These are phyloP conservation scores for Ampelomyces quisqualis DNA, from an alignment of 2,329 filamentous ascomycete genomes.

Conservation along the genomic window DNA sequence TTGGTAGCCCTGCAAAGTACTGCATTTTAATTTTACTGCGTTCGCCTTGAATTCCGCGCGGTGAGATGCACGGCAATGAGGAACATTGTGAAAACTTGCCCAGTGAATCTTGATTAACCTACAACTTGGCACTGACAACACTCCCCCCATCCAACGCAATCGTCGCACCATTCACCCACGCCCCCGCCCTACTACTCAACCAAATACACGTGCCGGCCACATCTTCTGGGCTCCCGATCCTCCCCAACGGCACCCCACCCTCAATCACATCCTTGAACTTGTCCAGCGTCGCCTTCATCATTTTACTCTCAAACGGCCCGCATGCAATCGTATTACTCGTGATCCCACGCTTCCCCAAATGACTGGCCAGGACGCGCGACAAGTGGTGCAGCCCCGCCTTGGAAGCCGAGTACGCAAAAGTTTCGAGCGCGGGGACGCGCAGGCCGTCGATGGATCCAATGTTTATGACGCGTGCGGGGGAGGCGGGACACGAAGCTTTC, in stretches of 20 bases:
- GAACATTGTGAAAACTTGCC: no score
- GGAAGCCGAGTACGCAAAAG: slow-evolving; percentile 60
- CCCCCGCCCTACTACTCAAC: slow-evolving; percentile 65
- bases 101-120: no score
- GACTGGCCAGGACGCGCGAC: slow-evolving; percentile 63
- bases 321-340: slow-evolving; percentile 71
- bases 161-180: slow-evolving; percentile 48
- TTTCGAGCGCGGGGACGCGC: slow-evolving; percentile 60
- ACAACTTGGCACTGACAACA: slow-evolving; percentile 43
- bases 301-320: slow-evolving; percentile 69
- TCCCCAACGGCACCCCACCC: slow-evolving; percentile 62
- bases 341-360: slow-evolving; percentile 61
- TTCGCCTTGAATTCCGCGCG: no score
- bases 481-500: slow-evolving; percentile 46
- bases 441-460: slow-evolving; percentile 66
- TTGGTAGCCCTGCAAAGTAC: no score
- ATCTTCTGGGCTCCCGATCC: slow-evolving; percentile 68
- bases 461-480: slow-evolving; percentile 62
- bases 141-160: slow-evolving; percentile 47
- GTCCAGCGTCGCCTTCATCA: slow-evolving; percentile 70
- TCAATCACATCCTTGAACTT: slow-evolving; percentile 59
- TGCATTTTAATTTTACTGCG: no score
- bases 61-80: no score
- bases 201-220: slow-evolving; percentile 72
- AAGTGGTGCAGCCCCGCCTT: slow-evolving; percentile 68